Conservation (phyloP, 768 basidiomycete genomes). For the Phanerochaete carnosa region DNA sequence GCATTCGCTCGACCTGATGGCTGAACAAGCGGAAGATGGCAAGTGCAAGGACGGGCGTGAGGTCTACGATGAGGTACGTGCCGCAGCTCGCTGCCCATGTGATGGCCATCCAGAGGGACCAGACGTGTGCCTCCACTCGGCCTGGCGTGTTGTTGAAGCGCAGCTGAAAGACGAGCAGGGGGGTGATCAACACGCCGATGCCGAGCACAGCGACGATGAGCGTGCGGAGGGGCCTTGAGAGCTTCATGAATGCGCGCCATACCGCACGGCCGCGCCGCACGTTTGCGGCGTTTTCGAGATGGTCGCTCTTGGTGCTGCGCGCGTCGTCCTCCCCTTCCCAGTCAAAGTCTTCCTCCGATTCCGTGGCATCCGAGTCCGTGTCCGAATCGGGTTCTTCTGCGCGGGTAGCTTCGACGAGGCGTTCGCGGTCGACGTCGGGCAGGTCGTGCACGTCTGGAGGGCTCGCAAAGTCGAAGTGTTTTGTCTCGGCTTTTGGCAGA, state of each 20-base stretch:
- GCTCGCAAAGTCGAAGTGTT: constrained; percentile 10
- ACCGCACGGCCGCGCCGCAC: constrained; percentile 61
- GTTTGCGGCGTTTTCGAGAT: constrained; percentile 31
- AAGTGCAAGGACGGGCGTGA: constrained; percentile 55
- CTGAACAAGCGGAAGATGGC: constrained; percentile 51
- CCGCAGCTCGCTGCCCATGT: constrained; percentile 59
- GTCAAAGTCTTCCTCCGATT: constrained; percentile 69
- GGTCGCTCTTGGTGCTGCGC: constrained; percentile 19
- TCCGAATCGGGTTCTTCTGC: constrained; percentile 9
- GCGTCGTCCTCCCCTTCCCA: constrained; percentile 65
- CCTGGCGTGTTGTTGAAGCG: constrained; percentile 49
- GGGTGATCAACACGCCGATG: constrained; percentile 61
- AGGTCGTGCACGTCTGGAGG: not conserved
- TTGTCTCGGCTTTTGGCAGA: constrained; percentile 4
- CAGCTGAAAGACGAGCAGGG: constrained; percentile 64
- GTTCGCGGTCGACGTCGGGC: constrained; percentile 16
- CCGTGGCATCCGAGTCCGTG: constrained; percentile 28
- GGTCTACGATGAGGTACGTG: constrained; percentile 64
- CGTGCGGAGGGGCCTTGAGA: constrained; percentile 56
- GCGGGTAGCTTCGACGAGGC: constrained; percentile 16
- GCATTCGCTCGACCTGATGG: constrained; percentile 61
- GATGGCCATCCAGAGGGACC: constrained; percentile 68
- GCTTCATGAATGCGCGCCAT: constrained; percentile 64
- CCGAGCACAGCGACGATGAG: constrained; percentile 59
- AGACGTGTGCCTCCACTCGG: constrained; percentile 56